Percentiles rank a stretch among this genome's conserved stretches.
phyloP scores from a whole-genome alignment of 495 filamentous ascomycete species.

The Echria macrotheca region DNA sequence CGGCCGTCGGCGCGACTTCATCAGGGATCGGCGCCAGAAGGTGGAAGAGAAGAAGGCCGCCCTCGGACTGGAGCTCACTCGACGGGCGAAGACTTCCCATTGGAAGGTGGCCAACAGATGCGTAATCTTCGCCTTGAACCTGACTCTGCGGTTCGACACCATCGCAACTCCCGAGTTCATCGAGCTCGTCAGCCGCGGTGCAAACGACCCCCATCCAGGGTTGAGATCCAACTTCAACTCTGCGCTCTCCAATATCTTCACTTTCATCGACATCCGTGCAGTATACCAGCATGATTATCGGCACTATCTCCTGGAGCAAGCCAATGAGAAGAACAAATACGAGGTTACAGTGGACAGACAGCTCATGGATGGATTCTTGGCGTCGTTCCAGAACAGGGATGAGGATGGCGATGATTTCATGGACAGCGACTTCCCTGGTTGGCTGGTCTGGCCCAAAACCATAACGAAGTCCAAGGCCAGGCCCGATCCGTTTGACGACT shows the following conservation, averaged over 20 bases:
- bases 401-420: constrained; percentile 73
- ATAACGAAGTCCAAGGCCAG: constrained; percentile 73
- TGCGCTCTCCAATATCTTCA: constrained; percentile 74
- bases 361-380: constrained; percentile 75
- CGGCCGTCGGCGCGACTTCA: constrained; percentile 57
- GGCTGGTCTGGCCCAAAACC: constrained; percentile 90
- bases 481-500: constrained; percentile 63
- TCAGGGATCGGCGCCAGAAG: constrained; percentile 63
- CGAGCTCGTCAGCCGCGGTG: constrained; percentile 75
- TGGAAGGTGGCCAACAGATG: constrained; percentile 94
- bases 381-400: constrained; percentile 54
- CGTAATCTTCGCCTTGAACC: constrained; percentile 79
- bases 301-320: constrained; percentile 74
- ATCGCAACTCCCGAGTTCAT: constrained; percentile 76
- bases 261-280: constrained; percentile 76
- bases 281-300: constrained; percentile 79
- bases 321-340: constrained; percentile 68
- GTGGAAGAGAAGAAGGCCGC: constrained; percentile 80
- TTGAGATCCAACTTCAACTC: constrained; percentile 75
- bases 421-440: constrained; percentile 88
- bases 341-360: constrained; percentile 67
- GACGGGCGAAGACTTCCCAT: constrained; percentile 70
- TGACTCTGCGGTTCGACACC: constrained; percentile 82
- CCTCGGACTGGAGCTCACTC: constrained; percentile 74
- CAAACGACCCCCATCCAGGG: constrained; percentile 85